Evolutionary conservation across 2,329 filamentous ascomycete genomes (phyloP), one percentile per base, ranked within the genome.

Genomic region (Beauveria pseudobassiana): DNA sequence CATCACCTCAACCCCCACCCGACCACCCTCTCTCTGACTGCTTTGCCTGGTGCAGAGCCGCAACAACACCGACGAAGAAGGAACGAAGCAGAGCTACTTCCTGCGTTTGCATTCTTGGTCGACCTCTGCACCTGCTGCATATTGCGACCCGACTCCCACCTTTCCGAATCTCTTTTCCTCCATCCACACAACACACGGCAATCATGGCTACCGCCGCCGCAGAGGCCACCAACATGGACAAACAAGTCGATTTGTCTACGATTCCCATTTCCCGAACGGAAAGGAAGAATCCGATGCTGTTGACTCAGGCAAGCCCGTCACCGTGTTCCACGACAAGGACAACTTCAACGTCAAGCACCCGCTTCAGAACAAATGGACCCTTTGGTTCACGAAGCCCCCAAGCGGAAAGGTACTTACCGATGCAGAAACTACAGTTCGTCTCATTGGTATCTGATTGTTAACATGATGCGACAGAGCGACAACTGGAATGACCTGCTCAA

Each of bases 291-390:
- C 77, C 69, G 75, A 79, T 61, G 75, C 77, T 66, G 80, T 81
- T 61, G 76, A 75, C 59, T 78, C 80, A 66, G 77, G 76, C 66
- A 87, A 93, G 73, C 81, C 89, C 57, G 83, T 96, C 70, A 99
- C 95, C 52, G 93, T 99, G 69, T 99, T 99, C 81, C 93, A 99
- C 75, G 92, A 98, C 79, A 89, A 95, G 69, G 90, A 97, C 68
- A 97, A 99, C 83, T 99, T 99, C 85, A 99, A 96, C 71, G 95
- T 99, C 77, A 99, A 98, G 84, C 95, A 99, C 76, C 93, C 93
- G 67, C 84, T 99, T 64, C 93, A 96, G 84, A 90, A 97, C 82
- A 89, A 90, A 74, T 99, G 95, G 95, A 98, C 95, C 63, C 82
- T 99, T 62, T 99, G 96, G 96, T 99, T 98, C 82, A 98, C 93